Conservation (phyloP, 2,329 filamentous ascomycete genomes). For the Fusarium pseudoanthophilum region DNA sequence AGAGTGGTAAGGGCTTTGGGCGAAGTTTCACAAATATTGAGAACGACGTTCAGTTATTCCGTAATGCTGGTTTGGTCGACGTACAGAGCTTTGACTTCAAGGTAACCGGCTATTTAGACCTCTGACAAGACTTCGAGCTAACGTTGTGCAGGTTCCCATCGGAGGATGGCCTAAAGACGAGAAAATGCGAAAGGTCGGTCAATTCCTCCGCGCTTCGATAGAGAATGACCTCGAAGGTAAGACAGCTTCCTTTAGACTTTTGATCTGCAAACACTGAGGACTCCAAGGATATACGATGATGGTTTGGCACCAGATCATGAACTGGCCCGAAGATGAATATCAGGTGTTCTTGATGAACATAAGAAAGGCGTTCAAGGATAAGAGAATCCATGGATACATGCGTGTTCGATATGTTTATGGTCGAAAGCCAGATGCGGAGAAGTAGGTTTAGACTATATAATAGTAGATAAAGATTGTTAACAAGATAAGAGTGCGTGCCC, state of each 20-base stretch:
- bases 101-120: rapidly evolving
- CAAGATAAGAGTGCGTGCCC: background rate
- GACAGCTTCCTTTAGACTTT: rapidly evolving
- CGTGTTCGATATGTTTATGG: conserved; percentile 16
- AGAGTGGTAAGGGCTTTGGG: background rate
- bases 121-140: background rate
- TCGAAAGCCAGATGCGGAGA: background rate
- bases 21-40: background rate
- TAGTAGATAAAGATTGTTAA: background rate
- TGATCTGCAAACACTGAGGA: rapidly evolving
- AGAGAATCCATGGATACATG: conserved; percentile 12
- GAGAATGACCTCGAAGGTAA: conserved; percentile 22
- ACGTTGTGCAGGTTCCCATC: background rate
- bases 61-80: background rate
- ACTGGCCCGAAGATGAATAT: conserved; percentile 13
- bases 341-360: conserved; percentile 11
- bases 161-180: conserved; percentile 15
- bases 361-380: conserved; percentile 9
- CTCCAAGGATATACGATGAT: conserved; percentile 12
- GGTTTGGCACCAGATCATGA: conserved; percentile 11
- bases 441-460: rapidly evolving
- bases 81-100: conserved; percentile 9
- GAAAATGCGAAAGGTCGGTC: conserved; percentile 2
- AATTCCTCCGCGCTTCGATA: conserved; percentile 9
- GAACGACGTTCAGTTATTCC: background rate